Percentiles rank a stretch among this genome's conserved stretches.
Evolutionary conservation across 768 basidiomycete genomes (phyloP).

Genomic region (Boletus vinaceobasis): DNA sequence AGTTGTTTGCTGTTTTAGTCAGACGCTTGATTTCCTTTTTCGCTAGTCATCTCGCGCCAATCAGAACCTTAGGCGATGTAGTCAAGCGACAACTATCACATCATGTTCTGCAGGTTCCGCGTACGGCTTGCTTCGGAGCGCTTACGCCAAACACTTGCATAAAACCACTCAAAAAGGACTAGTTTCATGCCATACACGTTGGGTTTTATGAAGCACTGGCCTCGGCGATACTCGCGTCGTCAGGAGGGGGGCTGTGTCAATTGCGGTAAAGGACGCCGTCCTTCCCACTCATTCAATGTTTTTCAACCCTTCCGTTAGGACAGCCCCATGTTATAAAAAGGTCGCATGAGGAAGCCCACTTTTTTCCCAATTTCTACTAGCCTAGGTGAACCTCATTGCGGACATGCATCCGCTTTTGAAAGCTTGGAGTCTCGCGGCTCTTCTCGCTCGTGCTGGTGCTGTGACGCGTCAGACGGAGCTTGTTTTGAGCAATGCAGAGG

Average conservation of each 20-base stretch:
- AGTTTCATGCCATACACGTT: too few relatives aligned
- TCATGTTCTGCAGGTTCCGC: too few relatives aligned
- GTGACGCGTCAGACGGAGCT: slow-evolving; percentile 22
- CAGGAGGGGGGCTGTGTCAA: not conserved
- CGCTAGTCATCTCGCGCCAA: too few relatives aligned
- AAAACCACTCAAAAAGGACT: not conserved
- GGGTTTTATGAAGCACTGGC: not conserved
- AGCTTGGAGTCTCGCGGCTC: slow-evolving; percentile 2
- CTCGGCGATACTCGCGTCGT: not conserved
- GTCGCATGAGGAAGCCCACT: not conserved
- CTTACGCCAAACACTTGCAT: not conserved
- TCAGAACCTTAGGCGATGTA: too few relatives aligned
- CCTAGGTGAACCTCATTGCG: not conserved
- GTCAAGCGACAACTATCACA: too few relatives aligned
- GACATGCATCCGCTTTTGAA: slow-evolving; percentile 14
- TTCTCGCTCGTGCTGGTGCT: slow-evolving; percentile 9
- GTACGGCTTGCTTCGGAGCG: not conserved
- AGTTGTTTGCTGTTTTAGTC: too few relatives aligned
- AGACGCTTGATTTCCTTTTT: too few relatives aligned
- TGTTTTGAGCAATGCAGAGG: slow-evolving; percentile 36
- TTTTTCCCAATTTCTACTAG: not conserved
- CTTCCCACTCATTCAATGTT: not conserved
- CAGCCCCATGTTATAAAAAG: not conserved
- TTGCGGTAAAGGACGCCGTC: not conserved
- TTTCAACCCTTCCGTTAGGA: not conserved